Evolutionary conservation across 2,329 filamentous ascomycete species (phyloP).

Genomic region (Alternaria ethzedia): DNA sequence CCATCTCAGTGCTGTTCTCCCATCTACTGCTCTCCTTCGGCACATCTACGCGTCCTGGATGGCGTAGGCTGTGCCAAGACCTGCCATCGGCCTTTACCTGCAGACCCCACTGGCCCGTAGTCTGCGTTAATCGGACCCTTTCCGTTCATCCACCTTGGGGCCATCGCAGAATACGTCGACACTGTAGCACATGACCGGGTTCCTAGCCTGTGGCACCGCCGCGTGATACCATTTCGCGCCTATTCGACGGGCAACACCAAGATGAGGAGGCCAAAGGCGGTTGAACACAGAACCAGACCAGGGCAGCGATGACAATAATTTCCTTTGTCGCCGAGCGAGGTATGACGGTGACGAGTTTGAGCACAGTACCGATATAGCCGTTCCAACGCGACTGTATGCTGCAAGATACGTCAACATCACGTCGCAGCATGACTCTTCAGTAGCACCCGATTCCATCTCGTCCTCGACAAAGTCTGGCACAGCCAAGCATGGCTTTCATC

Average conservation of each 20-base stretch:
- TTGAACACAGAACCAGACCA: neutral
- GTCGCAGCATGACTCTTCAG: neutral
- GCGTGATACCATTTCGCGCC: neutral
- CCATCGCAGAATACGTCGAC: neutral
- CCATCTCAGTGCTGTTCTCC: neutral
- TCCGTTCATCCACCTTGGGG: neutral
- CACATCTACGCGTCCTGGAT: conserved; percentile 7
- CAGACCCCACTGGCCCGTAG: conserved; percentile 1
- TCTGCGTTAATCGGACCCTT: conserved; percentile 5
- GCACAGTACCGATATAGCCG: neutral
- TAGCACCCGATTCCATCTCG: neutral
- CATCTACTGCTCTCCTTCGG: neutral
- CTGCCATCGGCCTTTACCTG: neutral
- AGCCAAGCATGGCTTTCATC: neutral
- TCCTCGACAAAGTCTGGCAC: neutral
- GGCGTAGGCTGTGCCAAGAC: conserved; percentile 7
- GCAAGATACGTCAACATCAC: neutral
- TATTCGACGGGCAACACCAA: neutral
- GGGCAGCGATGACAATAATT: neutral
- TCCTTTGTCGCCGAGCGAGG: neutral
- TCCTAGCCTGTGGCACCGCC: neutral
- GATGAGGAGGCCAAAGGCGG: neutral
- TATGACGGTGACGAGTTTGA: neutral
- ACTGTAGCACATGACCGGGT: neutral
- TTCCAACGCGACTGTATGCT: neutral